Evolutionary conservation across 2,329 filamentous ascomycete genomes (phyloP), one percentile per base, ranked within the genome.

Genomic region (Teratosphaeria zuluensis): DNA sequence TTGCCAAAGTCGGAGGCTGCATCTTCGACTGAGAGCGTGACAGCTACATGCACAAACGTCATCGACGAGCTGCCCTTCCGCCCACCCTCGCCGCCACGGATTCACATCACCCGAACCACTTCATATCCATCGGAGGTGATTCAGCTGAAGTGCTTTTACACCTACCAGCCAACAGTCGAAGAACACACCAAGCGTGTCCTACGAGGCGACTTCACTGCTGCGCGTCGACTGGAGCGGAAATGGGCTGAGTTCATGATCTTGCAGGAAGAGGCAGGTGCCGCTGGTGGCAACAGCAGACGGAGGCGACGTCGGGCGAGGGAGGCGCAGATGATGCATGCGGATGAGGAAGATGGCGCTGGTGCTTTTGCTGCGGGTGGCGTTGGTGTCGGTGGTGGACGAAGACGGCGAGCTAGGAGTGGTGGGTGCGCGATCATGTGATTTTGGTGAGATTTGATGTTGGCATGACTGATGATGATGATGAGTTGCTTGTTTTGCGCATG

Each of bases 161-260:
- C 88, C 51, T 96, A 90, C 84, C 92, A 97, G 75, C 89, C 90
- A 76, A 96, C 91, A 0, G 91, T 96, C 4, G 88, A 96, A 65
- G 91, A 96, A 72, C 92, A 97, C 73, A 91, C 86, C 56, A 92
- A 92, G 75, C 84, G 92, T 3, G 89, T 96, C 0, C 73, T 95
- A 56, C 80, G 83, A 4, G 90, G 90, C 6, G 89, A 96, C 62
- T 81, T 90, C 59, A 78, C 80, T 0, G 81, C 88, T 1, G 94
- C 94, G 0, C 81, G 80, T 42, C 80, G 89, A n/a, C 79, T 97
- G 21, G 92, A 96, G 77, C 81, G 86, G 63, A 95, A 92, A 72
- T 97, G 92, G 92, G 87, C 88, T 0, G 88, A 95, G 57, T 95
- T 90, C 72, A 96, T 96, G 91, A 89, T 95, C 75, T 86, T 89